Evolutionary conservation across 805 yeast genomes (phyloP), one percentile per base, ranked within the genome.

Genomic region (Ogataea haglerorum): DNA sequence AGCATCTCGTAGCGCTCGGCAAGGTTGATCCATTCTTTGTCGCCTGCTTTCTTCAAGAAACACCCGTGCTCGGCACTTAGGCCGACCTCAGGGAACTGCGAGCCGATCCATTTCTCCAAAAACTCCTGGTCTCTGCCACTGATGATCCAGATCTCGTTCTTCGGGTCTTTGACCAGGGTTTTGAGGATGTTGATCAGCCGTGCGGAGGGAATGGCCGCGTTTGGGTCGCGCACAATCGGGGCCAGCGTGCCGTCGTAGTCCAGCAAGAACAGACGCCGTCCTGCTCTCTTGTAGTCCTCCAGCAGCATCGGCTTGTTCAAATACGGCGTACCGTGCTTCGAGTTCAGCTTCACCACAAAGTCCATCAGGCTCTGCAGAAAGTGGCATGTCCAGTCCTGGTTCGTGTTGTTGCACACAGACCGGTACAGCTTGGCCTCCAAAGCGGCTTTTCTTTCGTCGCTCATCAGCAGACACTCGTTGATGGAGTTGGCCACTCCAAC

Each of bases 241-340:
- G 99, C 88, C 51, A 93, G 70, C 1, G 99, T 93, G 21, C 99
- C 99, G 60, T 93, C 99, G 60, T 93, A 93, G 65, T 93, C 99
- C 65, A 93, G 90, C 53, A 93, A 63, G 53, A 93, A 88, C 43
- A 93, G 65, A 47, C 98, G 74, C 52, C 84, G 74, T 24, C 75
- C 47, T 0, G 96, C 78, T 16, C 60, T 50, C 34, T 73, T 61
- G 61, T 87, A 93, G 42, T 75, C 73, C 16, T 74, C 68, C 41
- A 77, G 65, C 45, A 91, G 61, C 28, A 73, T 57, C 3, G 88
- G 86, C 40, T 85, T 70, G 60, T 91, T 87, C 51, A 90, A 71
- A 12, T 89, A 82, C 1, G 99, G 97, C 0, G 91, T 85, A 33
- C 80, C 74, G 52, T 76, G 80, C 19, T 70, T 67, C 31, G 72